Base-by-base conservation (phyloP, 345 rosid genomes). In the Mercurialis annua region DNA sequence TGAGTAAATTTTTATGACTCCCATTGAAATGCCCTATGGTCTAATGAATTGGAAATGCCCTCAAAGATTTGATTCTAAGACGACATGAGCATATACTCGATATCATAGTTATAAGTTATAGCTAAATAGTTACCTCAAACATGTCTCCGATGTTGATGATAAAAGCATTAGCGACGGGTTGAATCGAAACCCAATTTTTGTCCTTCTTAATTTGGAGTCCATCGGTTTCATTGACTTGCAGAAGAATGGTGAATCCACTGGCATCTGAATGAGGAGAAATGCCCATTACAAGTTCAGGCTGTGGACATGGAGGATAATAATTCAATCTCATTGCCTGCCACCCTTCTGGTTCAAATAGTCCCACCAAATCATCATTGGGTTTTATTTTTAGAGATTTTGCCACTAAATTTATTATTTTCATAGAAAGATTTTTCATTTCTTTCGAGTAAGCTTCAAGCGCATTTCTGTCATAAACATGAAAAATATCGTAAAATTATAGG, bases 151-250 rank as follows among this genome's bases (percentile, higher is more conserved):
- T 36, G 64, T 78, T 73, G 7, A 76, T 67, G 3, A 71, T 70
- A 17, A 71, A 27, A 7, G 78, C 74, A 73, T 64, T 68, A 15
- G 74, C 76, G 24, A 77, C 67, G 23, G 68, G 78, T 29, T 80
- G 68, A 10, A 71, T 67, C 16, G 78, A 66, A 50, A 80, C 63
- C 83, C 76, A 71, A 26, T 16, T 34, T 5, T 51, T 70, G n/a
- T 51, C 27, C n/a, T 59, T 61, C 74, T 64, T 68, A 6, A 76
- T 65, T 65, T 81, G 82, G 17, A 76, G 80, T 30, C 71, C 78
- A 1, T 24, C 40, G 16, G 68, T 17, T 0, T 71, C 75, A 50
- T 77, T 54, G 60, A 69, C 73, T 67, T 77, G 80, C 11, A 66
- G 29, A 11, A 69, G 82, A 30, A 72, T 40, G 21, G 73, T 79